Percentiles rank a stretch among this genome's conserved stretches.
These are phyloP conservation scores for Fusarium metavorans DNA, from an alignment of 2,329 filamentous ascomycete species.

Conservation along the genomic window DNA sequence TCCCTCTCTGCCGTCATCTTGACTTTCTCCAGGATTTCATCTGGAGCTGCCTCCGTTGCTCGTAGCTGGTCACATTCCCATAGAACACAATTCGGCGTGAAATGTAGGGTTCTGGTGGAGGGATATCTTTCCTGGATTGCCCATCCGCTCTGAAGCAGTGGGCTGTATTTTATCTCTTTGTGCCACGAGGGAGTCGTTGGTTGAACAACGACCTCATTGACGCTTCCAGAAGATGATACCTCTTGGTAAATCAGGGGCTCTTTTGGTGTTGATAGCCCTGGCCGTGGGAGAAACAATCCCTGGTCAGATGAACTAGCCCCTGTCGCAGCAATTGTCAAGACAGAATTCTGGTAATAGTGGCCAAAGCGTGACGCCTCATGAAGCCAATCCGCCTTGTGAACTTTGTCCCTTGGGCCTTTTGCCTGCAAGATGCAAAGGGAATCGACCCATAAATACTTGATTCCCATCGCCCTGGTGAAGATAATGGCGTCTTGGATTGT, in stretches of 20 bases:
- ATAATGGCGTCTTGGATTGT: not conserved
- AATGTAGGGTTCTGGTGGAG: not conserved
- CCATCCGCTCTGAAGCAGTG: not conserved
- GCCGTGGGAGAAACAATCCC: not conserved
- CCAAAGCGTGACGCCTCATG: not conserved
- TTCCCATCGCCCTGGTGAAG: not conserved
- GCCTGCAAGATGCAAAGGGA: not conserved
- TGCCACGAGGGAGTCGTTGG: not conserved
- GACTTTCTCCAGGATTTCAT: not conserved
- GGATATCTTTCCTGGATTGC: not conserved
- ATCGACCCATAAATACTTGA: not conserved
- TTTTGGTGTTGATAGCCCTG: not conserved
- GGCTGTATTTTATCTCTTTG: not conserved
- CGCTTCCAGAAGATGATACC: not conserved
- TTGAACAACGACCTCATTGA: not conserved
- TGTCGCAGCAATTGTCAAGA: not conserved
- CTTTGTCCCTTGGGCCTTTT: not conserved
- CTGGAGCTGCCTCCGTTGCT: not conserved
- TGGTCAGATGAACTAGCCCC: not conserved
- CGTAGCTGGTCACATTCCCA: not conserved
- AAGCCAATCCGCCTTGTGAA: not conserved
- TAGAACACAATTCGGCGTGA: not conserved
- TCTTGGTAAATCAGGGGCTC: not conserved
- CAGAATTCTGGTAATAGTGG: not conserved
- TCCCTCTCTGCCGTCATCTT: too few species aligned